Base-by-base conservation (phyloP, 345 rosid species). In the Carallia brachiata region DNA sequence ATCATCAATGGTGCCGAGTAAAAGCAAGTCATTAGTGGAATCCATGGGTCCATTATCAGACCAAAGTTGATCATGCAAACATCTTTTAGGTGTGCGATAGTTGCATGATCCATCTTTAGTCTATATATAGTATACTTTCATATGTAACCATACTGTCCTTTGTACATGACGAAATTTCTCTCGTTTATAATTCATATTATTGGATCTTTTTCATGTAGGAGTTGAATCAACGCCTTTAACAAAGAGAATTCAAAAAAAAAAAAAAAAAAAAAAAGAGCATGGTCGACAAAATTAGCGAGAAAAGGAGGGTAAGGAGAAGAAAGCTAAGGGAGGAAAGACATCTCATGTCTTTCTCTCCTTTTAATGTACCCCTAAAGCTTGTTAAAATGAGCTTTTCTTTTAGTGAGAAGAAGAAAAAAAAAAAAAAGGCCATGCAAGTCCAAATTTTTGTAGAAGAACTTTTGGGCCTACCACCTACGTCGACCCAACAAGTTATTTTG, bases 361-460 rank as follows among this genome's bases (percentile, higher is more conserved):
- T 84, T 81, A 71, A 84, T 81, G 91, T 53, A 80, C 68, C 75
- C 71, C 74, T 78, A 83, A 84, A 84, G 87, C 63, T 76, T 44
- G 63, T 67, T 73, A 76, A 82, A 87, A 79, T 83, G 67, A 76
- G 78, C 83, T 81, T 81, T 79, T 44, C 48, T 71, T 79, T 70
- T 70, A 59, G 63, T 77, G 79, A 81, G 70, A 77, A 74, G 77
- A 62, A 63, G 71, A 62, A 39, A 58, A 10, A 31, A 34, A 53
- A 58, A n/a, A 31, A 34, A 53, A 36, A 39, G 58, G 31, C 66
- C 81, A 62, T 81, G 83, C 83, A 80, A 70, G 70, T 63, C 63
- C 57, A 67, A 19, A 52, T 7, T 44, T 63, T 36, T 71, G 61
- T 30, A 48, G 52, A 67, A 67, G 69, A 34, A 31, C 75, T 73